Evolutionary conservation across 2,329 filamentous ascomycete genomes (phyloP).

Genomic region (Hypoxylon sp.): DNA sequence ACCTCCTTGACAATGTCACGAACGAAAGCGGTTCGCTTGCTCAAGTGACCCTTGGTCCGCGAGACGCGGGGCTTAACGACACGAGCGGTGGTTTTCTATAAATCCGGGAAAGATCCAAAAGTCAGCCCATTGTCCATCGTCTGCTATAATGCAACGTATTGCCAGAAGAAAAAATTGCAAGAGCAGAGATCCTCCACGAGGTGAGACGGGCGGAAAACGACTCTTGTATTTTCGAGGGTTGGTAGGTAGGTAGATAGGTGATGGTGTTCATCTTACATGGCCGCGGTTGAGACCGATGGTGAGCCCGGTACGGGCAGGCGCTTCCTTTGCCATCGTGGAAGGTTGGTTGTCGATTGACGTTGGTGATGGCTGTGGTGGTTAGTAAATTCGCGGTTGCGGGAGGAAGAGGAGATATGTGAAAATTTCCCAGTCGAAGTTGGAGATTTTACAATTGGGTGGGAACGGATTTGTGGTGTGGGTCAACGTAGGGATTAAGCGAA

Average conservation of each 20-base stretch:
- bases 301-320: constrained; percentile 70
- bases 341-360: constrained; percentile 51
- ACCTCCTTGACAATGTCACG: constrained; percentile 99
- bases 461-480: constrained; percentile 43
- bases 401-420: constrained; percentile 35
- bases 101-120: constrained; percentile 54
- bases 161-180: constrained; percentile 55
- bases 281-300: constrained; percentile 73
- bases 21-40: constrained; percentile 97
- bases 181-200: constrained; percentile 81
- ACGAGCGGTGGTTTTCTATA: constrained; percentile 86
- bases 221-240: constrained; percentile 27
- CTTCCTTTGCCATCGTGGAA: constrained; percentile 71
- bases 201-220: constrained; percentile 68
- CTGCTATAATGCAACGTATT: constrained; percentile 59
- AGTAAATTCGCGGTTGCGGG: constrained; percentile 47
- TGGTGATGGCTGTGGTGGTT: constrained; percentile 50
- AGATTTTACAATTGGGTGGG: constrained; percentile 44
- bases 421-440: constrained; percentile 34
- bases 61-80: constrained; percentile 84
- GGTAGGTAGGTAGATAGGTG: constrained; percentile 7
- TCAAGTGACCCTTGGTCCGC: constrained; percentile 93
- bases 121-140: constrained; percentile 75
- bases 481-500: constrained; percentile 41
- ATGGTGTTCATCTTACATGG: constrained; percentile 68